phyloP scores from a whole-genome alignment of 2,329 filamentous ascomycete genomes.

The Neoascochyta sp. region DNA sequence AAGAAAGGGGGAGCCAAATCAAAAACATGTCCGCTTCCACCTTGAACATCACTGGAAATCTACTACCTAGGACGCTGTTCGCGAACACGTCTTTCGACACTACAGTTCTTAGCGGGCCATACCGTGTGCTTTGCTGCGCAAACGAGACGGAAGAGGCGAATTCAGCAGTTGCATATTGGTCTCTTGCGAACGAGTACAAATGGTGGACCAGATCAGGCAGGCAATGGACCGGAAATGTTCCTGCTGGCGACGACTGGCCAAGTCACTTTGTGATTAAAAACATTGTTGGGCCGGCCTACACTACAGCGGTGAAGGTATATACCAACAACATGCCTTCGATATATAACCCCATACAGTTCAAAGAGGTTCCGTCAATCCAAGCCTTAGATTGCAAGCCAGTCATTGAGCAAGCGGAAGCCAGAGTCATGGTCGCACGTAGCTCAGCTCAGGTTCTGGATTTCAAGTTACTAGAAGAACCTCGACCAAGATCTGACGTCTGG shows the following conservation, averaged over 20 bases:
- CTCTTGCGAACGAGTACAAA: no score
- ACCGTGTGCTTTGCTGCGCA: slow-evolving; percentile 2
- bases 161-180: slow-evolving; percentile 7
- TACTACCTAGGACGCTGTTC: neutral
- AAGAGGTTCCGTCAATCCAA: no score
- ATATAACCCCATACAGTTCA: no score
- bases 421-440: slow-evolving; percentile 8
- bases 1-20: no score
- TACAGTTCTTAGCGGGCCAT: neutral
- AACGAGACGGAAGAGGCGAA: slow-evolving; percentile 1
- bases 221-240: no score
- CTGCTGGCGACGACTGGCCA: no score
- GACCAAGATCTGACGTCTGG: no score
- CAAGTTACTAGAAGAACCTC: slow-evolving; percentile 4
- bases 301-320: no score
- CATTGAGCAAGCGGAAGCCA: slow-evolving; percentile 9
- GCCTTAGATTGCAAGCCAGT: slow-evolving; percentile 13
- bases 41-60: slow-evolving; percentile 1
- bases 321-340: no score
- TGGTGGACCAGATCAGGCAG: no score
- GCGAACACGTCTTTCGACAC: neutral
- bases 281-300: slow-evolving; percentile 3
- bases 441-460: slow-evolving; percentile 7
- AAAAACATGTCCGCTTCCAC: no score
- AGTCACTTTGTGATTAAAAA: no score